Evolutionary conservation across 441 rosid genomes (phyloP), one percentile per base, ranked within the genome.

Genomic region (Gossypium davidsonii): DNA sequence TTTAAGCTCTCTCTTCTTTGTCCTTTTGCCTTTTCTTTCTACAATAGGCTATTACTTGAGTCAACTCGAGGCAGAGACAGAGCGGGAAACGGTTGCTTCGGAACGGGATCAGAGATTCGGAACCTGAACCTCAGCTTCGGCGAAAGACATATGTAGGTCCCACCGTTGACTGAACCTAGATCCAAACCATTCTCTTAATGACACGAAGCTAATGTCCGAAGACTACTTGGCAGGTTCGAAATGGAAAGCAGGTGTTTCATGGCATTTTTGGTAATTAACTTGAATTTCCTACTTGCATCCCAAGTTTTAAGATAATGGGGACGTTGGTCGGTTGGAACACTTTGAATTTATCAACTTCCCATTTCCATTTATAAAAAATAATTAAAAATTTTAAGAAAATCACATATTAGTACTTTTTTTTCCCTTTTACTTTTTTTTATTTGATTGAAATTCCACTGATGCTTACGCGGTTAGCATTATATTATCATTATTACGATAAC

Each of bases 1-100:
- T 8, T 20, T 0, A 64, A 18, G 26, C 21, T 46, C 48, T 31
- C 34, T 31, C 34, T 31, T 31, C 34, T 31, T 31, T 31, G 34
- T 4, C 34, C 6, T 31, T 31, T 12, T 3, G 3, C 12, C 10
- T 5, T 11, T 14, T 46, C 34, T 74, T 83, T 31, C 73, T 72
- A 80, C 78, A 79, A 89, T 71, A 39, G 7, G 76, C 78, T 77
- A 85, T 31, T 4, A 31, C 34, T 31, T 31, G 34, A 82, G 86
- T 53, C 78, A 79, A 31, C 6, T 62, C 12, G 62, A 67, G 69
- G 73, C 68, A 79, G 79, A 71, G 74, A 77, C 80, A 17, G 74
- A 85, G 95, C 89, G 91, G 92, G 95, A 86, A 85, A 84, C 58
- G 56, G 44, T 4, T 3, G 80, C 72, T 46, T 4, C 2, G 78